A percentile compares a stretch with the other conserved stretches of the same genome.
Conservation (phyloP, 2,329 filamentous ascomycete genomes). For the Plenodomus lindquistii region DNA sequence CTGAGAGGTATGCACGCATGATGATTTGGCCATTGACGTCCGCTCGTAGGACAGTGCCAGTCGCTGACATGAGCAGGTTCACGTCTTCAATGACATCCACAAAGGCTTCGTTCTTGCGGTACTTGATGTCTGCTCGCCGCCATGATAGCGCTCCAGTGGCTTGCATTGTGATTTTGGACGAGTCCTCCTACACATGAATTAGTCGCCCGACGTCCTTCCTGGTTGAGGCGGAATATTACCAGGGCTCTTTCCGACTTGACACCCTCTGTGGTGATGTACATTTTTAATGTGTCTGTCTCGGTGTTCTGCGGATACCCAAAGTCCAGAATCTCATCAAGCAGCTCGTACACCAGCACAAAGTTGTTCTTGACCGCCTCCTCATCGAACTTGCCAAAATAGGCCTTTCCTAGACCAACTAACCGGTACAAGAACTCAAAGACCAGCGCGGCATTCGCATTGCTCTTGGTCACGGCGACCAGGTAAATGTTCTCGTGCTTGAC, state of each 20-base stretch:
- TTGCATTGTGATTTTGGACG: conserved; percentile 98
- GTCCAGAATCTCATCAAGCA: conserved; percentile 96
- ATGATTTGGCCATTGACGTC: conserved; percentile 97
- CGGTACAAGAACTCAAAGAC: conserved; percentile 98
- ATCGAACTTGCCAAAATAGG: conserved; percentile 98
- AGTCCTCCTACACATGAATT: conserved; percentile 66
- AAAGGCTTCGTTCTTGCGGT: conserved; percentile 99
- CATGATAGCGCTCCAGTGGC: conserved; percentile 95
- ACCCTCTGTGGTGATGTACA: conserved; percentile 99
- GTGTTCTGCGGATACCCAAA: conserved; percentile 99
- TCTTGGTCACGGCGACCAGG: conserved; percentile 95
- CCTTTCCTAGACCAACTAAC: conserved; percentile 84
- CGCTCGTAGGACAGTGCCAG: conserved; percentile 88
- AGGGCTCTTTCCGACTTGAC: conserved; percentile 87
- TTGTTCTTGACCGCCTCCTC: conserved; percentile 99
- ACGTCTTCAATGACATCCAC: conserved; percentile 99
- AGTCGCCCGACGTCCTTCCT: conserved; percentile 12
- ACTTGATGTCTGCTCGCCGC: conserved; percentile 96
- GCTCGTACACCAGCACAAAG: conserved; percentile 97
- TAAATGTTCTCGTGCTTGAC: conserved; percentile 99
- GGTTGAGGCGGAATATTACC: conserved; percentile 26
- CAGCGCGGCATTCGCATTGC: conserved; percentile 96
- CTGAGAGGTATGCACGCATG: conserved; percentile 96
- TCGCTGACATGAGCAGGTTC: conserved; percentile 98
- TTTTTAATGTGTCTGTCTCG: conserved; percentile 97